Evolutionary conservation across 768 basidiomycete species (phyloP).

Genomic region (Suillus hirtellus): DNA sequence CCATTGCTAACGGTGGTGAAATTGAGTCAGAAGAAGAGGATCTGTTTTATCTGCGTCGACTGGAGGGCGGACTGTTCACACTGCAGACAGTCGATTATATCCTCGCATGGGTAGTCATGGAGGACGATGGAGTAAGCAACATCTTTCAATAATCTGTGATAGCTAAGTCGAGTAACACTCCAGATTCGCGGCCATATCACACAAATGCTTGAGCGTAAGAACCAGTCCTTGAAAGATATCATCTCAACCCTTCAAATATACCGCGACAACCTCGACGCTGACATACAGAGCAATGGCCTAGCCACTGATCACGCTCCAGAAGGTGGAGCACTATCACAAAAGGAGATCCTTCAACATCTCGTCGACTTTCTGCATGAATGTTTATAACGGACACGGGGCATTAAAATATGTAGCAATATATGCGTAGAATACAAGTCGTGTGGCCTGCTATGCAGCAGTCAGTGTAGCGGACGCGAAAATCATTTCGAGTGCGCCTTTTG

Average conservation of each 20-base stretch:
- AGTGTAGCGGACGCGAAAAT: conserved; percentile 63
- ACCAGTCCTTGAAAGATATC: conserved; percentile 69
- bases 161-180: not conserved
- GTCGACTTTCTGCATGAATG: conserved; percentile 57
- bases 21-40: conserved; percentile 66
- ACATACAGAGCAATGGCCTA: conserved; percentile 31
- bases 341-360: conserved; percentile 66
- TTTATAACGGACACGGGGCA: conserved; percentile 20
- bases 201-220: conserved; percentile 75
- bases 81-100: conserved; percentile 94
- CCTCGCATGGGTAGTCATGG: conserved; percentile 94
- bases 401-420: conserved; percentile 16
- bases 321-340: conserved; percentile 52
- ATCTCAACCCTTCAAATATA: conserved; percentile 69
- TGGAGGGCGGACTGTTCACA: conserved; percentile 87
- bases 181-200: conserved; percentile 78
- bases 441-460: conserved; percentile 19
- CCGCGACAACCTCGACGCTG: conserved; percentile 71
- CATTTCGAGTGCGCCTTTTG: conserved; percentile 91
- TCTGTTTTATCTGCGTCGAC: conserved; percentile 77
- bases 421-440: conserved; percentile 19
- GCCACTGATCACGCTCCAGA: conserved; percentile 30
- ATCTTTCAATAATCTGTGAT: conserved; percentile 2
- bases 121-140: conserved; percentile 89
- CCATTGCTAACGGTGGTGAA: conserved; percentile 57